These are phyloP conservation scores for Penicillium sp. DNA, from an alignment of 2,329 filamentous ascomycete species.

Conservation along the genomic window DNA sequence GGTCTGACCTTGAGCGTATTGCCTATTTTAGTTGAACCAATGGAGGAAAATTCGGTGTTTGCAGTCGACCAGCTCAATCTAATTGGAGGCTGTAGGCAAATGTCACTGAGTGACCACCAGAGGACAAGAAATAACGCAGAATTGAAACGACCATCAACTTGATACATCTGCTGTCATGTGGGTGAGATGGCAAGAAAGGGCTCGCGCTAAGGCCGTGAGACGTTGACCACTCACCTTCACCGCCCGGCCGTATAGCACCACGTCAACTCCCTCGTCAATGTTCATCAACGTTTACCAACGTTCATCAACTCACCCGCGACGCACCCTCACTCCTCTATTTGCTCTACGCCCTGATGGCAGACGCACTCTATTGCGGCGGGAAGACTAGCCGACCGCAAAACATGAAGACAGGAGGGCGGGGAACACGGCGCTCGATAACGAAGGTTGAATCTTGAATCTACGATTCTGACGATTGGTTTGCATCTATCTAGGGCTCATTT, in stretches of 20 bases:
- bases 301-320: background rate
- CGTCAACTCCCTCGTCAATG: background rate
- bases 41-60: no score
- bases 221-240: background rate
- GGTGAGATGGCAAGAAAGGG: background rate
- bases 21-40: no score
- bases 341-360: no score
- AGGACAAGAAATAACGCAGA: background rate
- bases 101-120: background rate
- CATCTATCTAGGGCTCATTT: no score
- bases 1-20: no score
- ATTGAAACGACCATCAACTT: background rate
- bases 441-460: no score
- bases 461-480: no score
- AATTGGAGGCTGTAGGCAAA: background rate
- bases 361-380: no score
- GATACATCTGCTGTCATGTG: background rate
- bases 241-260: constrained; percentile 1
- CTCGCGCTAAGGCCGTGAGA: background rate
- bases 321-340: background rate
- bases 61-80: no score
- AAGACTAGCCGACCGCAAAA: no score
- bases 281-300: background rate
- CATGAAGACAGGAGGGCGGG: no score
- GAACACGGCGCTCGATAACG: no score